Evolutionary conservation across 2,329 filamentous ascomycete genomes (phyloP), one percentile per base, ranked within the genome.

Genomic region (Diaporthe destruens): DNA sequence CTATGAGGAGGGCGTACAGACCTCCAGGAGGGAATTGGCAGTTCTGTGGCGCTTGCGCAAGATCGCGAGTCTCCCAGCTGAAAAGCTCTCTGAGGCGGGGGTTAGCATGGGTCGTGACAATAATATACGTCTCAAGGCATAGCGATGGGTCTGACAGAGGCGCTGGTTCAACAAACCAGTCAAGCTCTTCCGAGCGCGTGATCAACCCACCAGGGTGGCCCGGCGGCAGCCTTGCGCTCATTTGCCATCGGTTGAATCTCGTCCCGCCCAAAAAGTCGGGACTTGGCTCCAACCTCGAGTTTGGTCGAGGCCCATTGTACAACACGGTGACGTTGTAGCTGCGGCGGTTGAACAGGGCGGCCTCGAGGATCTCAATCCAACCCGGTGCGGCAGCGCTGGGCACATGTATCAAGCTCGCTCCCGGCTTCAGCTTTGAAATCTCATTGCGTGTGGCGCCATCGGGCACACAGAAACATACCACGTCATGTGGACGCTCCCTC

Each of bases 241-340:
- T 59, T 12, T 12, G 42, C 42, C 34, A 61, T 1, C 20, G 34
- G 47, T 59, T 56, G 18, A 32, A 56, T 1, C 23, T 16, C 2
- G n/a, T 63, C 2, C 59, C 42, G 7, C 25, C 34, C n/a, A 66
- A 42, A 14, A 44, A 34, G 11, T 71, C 59, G 20, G 63, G 67
- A 9, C 8, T 7, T 0, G 67, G 67, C 25, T 47, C 29, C 12
- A 73, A 59, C 2, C 69, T 16, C 2, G 59, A 14, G 0, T 4
- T 42, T 57, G 55, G 6, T 61, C 36, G 1, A 8, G 51, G 7
- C 3, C 57, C 54, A 9, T 36, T 11, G 14, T 54, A 59, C 23
- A 73, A 25, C 16, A 73, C 42, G 8, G 56, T 53, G 20, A 73
- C 59, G 6, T 59, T 53, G 42, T 67, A 73, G 14, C 29, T 32